These are phyloP conservation scores for Diddensiella transvaalensis DNA, from an alignment of 805 yeast species.

Conservation along the genomic window DNA sequence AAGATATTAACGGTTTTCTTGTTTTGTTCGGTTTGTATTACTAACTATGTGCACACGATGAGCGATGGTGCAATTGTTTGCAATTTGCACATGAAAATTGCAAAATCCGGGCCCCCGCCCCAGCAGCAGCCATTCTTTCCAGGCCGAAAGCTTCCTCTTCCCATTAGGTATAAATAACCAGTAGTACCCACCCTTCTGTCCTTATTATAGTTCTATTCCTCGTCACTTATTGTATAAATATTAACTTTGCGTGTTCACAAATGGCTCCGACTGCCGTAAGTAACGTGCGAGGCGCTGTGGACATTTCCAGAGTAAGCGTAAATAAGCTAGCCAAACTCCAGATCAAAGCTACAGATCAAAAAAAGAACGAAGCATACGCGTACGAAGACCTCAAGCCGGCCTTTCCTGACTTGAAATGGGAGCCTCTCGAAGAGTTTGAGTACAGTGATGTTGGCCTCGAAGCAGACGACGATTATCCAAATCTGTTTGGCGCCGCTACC, in stretches of 20 bases:
- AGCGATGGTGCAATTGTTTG: not conserved
- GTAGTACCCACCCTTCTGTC: not conserved
- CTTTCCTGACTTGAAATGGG: constrained; percentile 34
- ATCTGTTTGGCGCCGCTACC: constrained; percentile 28
- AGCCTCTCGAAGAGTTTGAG: constrained; percentile 25
- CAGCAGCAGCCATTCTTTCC: not conserved
- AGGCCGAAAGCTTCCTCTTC: too few species aligned
- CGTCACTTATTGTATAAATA: not conserved
- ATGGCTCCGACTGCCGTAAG: not conserved
- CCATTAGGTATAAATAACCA: not conserved
- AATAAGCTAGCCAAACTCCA: not conserved
- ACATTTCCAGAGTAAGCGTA: constrained; percentile 3
- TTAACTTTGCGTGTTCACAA: not conserved
- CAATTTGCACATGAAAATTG: not conserved
- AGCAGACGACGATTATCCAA: constrained; percentile 31
- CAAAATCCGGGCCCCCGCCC: not conserved
- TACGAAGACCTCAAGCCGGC: constrained; percentile 29
- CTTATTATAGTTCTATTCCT: too few species aligned
- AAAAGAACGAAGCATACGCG: constrained; percentile 23
- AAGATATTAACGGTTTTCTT: too few species aligned
- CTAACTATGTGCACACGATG: too few species aligned
- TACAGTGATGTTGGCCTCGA: constrained; percentile 27
- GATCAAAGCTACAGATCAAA: not conserved
- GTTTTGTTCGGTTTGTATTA: too few species aligned
- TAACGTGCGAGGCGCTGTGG: constrained; percentile 1